Evolutionary conservation across 108 stramenopile species (phyloP).

Genomic region (Bacterosira constricta): DNA sequence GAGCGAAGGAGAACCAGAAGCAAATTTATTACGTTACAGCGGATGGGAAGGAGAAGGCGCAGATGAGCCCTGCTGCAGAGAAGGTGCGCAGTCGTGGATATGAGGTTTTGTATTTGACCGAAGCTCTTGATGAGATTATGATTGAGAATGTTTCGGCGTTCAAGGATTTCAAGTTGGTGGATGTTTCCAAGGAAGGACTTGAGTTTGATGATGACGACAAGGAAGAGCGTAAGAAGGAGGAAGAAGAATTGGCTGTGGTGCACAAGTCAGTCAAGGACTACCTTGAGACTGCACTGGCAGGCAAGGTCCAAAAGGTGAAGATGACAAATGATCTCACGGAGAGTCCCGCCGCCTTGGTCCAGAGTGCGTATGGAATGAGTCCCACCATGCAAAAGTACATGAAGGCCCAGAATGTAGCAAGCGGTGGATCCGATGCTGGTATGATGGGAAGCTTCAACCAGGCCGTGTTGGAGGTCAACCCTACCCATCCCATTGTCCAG

Average conservation of each 20-base stretch:
- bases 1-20: constrained; percentile 93
- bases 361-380: constrained; percentile 96
- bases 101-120: constrained; percentile 93
- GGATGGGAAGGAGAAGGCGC: constrained; percentile 81
- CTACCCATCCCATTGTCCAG: constrained; percentile 90
- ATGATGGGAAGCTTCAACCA: constrained; percentile 77
- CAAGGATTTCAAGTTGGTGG: constrained; percentile 82
- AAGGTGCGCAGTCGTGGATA: constrained; percentile 85
- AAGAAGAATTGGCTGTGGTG: constrained; percentile 71
- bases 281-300: constrained; percentile 77
- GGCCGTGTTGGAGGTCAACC: constrained; percentile 96
- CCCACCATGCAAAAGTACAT: constrained; percentile 99
- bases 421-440: constrained; percentile 71
- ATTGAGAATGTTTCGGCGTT: constrained; percentile 87
- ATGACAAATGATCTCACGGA: constrained; percentile 84
- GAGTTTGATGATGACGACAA: constrained; percentile 86
- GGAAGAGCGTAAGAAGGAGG: constrained; percentile 91
- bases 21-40: constrained; percentile 96
- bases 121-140: constrained; percentile 97
- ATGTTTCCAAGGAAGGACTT: constrained; percentile 92
- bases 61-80: constrained; percentile 92
- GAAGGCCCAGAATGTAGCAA: constrained; percentile 91
- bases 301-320: constrained; percentile 89
- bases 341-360: constrained; percentile 92
- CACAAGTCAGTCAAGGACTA: constrained; percentile 78